Conservation (phyloP, 352 stramenopile genomes). For the Globisporangium solare region DNA sequence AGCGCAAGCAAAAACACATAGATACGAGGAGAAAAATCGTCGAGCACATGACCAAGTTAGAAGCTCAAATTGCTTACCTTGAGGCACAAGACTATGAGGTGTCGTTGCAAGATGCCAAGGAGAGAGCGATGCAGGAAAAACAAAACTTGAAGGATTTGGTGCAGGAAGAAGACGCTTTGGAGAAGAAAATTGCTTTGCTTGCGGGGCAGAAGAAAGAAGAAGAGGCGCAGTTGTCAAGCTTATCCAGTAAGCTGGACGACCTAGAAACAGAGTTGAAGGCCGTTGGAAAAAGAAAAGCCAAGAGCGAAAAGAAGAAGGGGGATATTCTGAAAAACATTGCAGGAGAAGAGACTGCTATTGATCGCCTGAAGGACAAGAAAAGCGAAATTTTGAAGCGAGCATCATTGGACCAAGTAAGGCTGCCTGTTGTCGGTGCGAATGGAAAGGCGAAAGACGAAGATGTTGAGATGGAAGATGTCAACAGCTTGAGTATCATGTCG, state of each 20-base stretch:
- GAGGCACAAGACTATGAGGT: constrained; percentile 60
- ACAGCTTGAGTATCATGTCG: constrained; percentile 1
- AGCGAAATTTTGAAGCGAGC: constrained; percentile 94
- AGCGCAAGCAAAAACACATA: constrained; percentile 68
- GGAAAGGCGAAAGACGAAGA: constrained; percentile 26
- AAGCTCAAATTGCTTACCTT: constrained; percentile 72
- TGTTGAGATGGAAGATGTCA: constrained; percentile 60
- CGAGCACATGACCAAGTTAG: constrained; percentile 78
- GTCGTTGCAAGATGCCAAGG: constrained; percentile 39
- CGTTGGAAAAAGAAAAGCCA: constrained; percentile 55
- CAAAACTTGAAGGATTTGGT: constrained; percentile 47
- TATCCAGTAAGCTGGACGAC: constrained; percentile 38
- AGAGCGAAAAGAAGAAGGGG: constrained; percentile 55
- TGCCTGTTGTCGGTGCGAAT: constrained; percentile 53
- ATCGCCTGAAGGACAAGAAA: constrained; percentile 91
- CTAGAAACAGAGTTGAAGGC: constrained; percentile 61
- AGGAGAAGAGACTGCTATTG: constrained; percentile 87
- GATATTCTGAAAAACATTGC: constrained; percentile 83
- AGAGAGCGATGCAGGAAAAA: constrained; percentile 39
- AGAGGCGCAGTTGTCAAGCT: constrained; percentile 25
- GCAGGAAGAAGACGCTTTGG: constrained; percentile 42
- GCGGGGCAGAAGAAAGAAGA: constrained; percentile 72
- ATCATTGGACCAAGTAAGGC: constrained; percentile 92
- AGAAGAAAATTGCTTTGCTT: constrained; percentile 50
- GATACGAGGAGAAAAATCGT: constrained; percentile 69